A percentile compares a stretch with the other conserved stretches of the same genome.
Evolutionary conservation across 352 stramenopile genomes (phyloP).

Genomic region (Phytophthora pinifolia): DNA sequence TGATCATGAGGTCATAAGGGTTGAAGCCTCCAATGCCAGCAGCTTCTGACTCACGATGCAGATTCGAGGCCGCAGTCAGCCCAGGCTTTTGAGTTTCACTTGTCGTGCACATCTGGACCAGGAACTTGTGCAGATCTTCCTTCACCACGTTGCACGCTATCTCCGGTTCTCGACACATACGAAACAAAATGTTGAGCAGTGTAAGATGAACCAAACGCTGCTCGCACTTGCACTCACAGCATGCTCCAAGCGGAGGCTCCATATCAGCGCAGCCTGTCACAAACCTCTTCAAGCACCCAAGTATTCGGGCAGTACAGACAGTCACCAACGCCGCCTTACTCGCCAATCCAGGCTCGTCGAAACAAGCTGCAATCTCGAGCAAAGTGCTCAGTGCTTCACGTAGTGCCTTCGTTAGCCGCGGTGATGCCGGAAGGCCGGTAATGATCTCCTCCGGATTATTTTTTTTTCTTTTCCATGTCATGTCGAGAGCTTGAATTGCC

Average conservation of each 20-base stretch:
- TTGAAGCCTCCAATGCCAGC: slow-evolving; percentile 19
- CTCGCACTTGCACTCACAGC: slow-evolving; percentile 32
- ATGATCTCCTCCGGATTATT: not conserved
- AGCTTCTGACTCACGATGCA: not conserved
- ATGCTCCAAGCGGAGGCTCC: slow-evolving; percentile 12
- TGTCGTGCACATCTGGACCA: slow-evolving; percentile 35
- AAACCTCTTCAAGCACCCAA: slow-evolving; percentile 43
- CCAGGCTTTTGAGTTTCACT: slow-evolving; percentile 1
- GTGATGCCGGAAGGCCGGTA: not conserved
- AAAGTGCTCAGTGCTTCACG: slow-evolving; percentile 33
- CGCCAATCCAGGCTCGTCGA: slow-evolving; percentile 15
- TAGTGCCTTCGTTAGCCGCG: slow-evolving; percentile 11
- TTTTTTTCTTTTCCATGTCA: slow-evolving; percentile 16
- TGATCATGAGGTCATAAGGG: slow-evolving; percentile 39
- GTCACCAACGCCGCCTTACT: slow-evolving; percentile 29
- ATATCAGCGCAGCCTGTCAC: slow-evolving; percentile 2
- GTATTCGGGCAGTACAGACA: slow-evolving; percentile 34
- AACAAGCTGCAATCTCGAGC: slow-evolving; percentile 28
- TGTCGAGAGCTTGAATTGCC: slow-evolving; percentile 50
- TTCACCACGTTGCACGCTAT: slow-evolving; percentile 39
- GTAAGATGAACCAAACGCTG: slow-evolving; percentile 25
- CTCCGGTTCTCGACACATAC: slow-evolving; percentile 33
- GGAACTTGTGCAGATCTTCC: slow-evolving; percentile 40
- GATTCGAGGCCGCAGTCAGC: not conserved
- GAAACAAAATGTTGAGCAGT: slow-evolving; percentile 43